Evolutionary conservation across 345 rosid species (phyloP).

Genomic region (Eucalyptus tenuipes): DNA sequence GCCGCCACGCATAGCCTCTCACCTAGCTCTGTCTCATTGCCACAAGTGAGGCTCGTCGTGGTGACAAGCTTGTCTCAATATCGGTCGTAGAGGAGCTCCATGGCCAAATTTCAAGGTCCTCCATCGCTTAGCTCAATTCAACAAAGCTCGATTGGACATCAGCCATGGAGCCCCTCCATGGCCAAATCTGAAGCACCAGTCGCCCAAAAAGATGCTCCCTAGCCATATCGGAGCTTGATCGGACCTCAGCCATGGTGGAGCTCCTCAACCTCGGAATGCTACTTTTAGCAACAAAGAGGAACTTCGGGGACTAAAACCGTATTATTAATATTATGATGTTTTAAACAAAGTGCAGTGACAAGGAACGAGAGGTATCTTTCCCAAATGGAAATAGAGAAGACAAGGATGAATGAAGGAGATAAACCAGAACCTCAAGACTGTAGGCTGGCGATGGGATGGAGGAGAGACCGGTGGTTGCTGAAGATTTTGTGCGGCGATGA

Average conservation of each 20-base stretch:
- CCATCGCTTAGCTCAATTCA: too few relatives aligned
- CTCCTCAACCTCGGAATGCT: neutral
- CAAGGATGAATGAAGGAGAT: neutral
- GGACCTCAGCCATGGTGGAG: neutral
- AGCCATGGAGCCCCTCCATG: neutral
- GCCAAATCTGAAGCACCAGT: neutral
- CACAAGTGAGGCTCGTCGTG: neutral
- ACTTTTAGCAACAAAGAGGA: neutral
- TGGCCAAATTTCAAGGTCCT: too few relatives aligned
- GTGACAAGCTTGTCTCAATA: neutral
- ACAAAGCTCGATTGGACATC: too few relatives aligned
- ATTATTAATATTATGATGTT: neutral
- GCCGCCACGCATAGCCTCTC: neutral
- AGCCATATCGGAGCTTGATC: neutral
- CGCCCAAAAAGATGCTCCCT: neutral
- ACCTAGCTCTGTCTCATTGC: neutral
- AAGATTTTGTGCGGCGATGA: neutral
- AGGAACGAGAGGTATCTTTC: neutral
- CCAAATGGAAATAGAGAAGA: neutral
- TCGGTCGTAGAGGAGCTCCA: neutral
- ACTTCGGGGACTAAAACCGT: neutral
- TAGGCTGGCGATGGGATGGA: neutral
- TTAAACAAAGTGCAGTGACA: neutral
- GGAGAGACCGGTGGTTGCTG: neutral
- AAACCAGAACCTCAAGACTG: neutral